Percentiles rank a stretch among this genome's conserved stretches.
Conservation (phyloP, 1,284 basidiomycete genomes). For the Ceratorhiza oryzae-sativae region DNA sequence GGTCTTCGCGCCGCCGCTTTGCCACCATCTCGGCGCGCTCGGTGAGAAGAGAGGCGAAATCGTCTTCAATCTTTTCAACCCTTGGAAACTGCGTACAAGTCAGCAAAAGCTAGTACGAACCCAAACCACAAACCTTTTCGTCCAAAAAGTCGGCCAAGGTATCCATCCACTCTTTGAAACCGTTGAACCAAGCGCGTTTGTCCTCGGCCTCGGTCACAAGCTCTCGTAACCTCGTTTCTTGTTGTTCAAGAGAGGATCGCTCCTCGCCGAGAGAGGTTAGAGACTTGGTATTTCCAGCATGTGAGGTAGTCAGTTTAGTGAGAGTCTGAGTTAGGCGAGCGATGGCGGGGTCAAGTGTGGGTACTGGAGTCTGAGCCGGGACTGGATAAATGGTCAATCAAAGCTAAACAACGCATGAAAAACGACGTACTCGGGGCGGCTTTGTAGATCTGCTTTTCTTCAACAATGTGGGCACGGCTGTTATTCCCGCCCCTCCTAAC, state of each 20-base stretch:
- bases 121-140: constrained; percentile 72
- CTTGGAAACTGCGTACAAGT: constrained; percentile 70
- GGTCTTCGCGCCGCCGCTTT: constrained; percentile 72
- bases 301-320: constrained; percentile 71
- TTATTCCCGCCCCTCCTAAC: constrained; percentile 68
- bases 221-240: constrained; percentile 80
- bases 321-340: constrained; percentile 69
- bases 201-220: constrained; percentile 81
- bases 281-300: constrained; percentile 68
- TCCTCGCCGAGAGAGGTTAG: constrained; percentile 72
- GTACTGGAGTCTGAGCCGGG: constrained; percentile 64
- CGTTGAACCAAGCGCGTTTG: constrained; percentile 86
- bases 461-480: constrained; percentile 42
- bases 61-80: constrained; percentile 85
- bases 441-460: constrained; percentile 66
- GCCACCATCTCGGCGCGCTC: constrained; percentile 77
- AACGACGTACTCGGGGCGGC: constrained; percentile 72
- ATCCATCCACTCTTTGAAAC: constrained; percentile 88
- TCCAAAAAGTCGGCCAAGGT: constrained; percentile 87
- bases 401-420: constrained; percentile 2
- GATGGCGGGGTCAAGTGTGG: constrained; percentile 63
- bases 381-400: constrained; percentile 56
- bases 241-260: constrained; percentile 69
- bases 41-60: constrained; percentile 74
- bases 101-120: constrained; percentile 9